Percentiles rank a stretch among this genome's conserved stretches.
These are phyloP conservation scores for Acrocalymma vagum DNA, from an alignment of 2,329 filamentous ascomycete species.

Conservation along the genomic window DNA sequence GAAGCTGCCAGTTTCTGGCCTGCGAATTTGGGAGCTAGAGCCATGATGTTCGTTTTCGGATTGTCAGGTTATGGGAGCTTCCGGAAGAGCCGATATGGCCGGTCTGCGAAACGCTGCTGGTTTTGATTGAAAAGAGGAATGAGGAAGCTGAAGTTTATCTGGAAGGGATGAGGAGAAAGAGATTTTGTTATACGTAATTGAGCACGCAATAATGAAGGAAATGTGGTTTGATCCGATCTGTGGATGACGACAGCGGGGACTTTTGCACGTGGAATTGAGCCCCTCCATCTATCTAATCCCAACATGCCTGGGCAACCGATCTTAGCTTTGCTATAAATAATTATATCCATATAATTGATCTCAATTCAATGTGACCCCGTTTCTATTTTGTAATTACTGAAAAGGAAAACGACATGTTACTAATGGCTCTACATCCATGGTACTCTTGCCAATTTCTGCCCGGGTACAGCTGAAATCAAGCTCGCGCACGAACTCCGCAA, in stretches of 20 bases:
- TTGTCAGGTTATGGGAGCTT: background rate
- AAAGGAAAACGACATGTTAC: no score
- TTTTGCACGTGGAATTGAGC: no score
- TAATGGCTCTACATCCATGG: no score
- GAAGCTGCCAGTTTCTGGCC: conserved; percentile 71
- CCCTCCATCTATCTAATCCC: no score
- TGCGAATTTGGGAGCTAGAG: conserved; percentile 79
- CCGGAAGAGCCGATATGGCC: background rate
- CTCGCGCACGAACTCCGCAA: conserved; percentile 24
- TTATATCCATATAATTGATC: no score
- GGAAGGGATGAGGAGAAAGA: background rate
- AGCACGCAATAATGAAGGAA: conserved; percentile 30
- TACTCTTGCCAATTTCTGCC: no score
- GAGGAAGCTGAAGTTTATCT: no score
- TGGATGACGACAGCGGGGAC: conserved; percentile 32
- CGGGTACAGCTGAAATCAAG: conserved; percentile 17
- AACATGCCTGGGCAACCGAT: no score
- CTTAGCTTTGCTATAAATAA: no score
- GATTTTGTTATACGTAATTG: background rate
- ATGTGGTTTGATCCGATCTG: conserved; percentile 18
- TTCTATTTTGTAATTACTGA: no score
- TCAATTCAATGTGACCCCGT: no score
- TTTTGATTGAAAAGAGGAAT: background rate
- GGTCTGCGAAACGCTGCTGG: no score
- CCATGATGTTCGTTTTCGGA: conserved; percentile 62